phyloP scores from a whole-genome alignment of 768 basidiomycete genomes.

The Hericium coralloides region DNA sequence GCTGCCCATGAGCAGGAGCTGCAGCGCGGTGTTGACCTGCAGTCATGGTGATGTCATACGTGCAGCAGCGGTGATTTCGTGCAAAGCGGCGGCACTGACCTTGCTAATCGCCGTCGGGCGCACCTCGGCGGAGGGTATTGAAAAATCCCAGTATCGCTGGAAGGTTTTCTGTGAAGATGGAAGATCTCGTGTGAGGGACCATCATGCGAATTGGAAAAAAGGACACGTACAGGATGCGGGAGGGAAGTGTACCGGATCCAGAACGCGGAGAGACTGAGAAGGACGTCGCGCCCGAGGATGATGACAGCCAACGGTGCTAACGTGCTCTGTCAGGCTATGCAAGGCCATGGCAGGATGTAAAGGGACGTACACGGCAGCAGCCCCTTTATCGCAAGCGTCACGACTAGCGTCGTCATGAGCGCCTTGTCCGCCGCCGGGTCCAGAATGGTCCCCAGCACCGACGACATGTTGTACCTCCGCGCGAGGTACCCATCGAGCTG shows the following conservation, averaged over 20 bases:
- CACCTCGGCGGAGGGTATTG: constrained; percentile 91
- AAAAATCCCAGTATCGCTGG: constrained; percentile 91
- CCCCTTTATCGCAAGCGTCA: constrained; percentile 76
- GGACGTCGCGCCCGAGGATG: constrained; percentile 83
- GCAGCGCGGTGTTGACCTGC: constrained; percentile 87
- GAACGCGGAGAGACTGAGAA: constrained; percentile 82
- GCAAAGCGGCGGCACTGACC: constrained; percentile 28
- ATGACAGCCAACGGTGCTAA: constrained; percentile 72
- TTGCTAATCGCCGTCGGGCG: constrained; percentile 92
- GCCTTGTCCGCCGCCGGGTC: constrained; percentile 97
- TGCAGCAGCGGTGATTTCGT: neutral
- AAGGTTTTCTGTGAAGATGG: constrained; percentile 67
- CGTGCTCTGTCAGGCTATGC: neutral
- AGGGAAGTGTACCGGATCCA: constrained; percentile 89
- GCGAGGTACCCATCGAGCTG: constrained; percentile 92
- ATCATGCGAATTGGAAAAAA: neutral
- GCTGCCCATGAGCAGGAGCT: constrained; percentile 83
- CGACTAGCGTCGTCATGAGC: constrained; percentile 87
- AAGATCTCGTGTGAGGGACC: neutral
- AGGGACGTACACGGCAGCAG: constrained; percentile 64
- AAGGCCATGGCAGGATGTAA: neutral
- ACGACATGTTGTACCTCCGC: constrained; percentile 73
- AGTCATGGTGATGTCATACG: neutral
- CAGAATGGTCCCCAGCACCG: constrained; percentile 91
- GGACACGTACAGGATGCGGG: constrained; percentile 67